A percentile compares a stretch with the other conserved stretches of the same genome.
phyloP scores from a whole-genome alignment of 2,329 filamentous ascomycete genomes.

The Fusarium duplospermum region DNA sequence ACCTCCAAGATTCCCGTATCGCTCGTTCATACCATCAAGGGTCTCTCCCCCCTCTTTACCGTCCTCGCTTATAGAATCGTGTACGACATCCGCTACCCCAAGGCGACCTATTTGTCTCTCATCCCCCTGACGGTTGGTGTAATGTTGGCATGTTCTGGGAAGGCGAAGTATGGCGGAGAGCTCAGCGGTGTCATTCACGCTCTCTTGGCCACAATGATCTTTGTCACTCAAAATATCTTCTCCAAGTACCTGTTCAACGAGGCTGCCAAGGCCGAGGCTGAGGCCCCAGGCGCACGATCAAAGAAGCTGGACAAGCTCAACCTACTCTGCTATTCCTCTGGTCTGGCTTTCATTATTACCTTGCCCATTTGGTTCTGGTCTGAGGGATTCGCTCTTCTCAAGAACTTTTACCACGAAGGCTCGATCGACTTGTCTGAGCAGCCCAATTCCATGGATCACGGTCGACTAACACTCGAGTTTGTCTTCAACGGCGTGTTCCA shows the following conservation, averaged over 20 bases:
- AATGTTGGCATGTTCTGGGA: constrained; percentile 93
- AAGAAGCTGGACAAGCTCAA: constrained; percentile 97
- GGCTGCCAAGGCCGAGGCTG: constrained; percentile 84
- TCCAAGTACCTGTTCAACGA: constrained; percentile 99
- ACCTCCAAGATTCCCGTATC: constrained; percentile 96
- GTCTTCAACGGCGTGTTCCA: constrained; percentile 97
- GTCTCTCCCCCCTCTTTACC: constrained; percentile 93
- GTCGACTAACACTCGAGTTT: constrained; percentile 83
- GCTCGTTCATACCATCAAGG: constrained; percentile 98
- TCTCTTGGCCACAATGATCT: constrained; percentile 89
- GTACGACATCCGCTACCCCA: constrained; percentile 88
- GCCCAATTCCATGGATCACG: constrained; percentile 80
- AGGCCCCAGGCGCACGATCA: constrained; percentile 70
- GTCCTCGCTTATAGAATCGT: constrained; percentile 92
- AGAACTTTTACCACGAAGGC: constrained; percentile 85
- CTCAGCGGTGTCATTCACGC: constrained; percentile 91
- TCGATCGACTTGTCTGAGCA: constrained; percentile 70
- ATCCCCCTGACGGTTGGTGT: constrained; percentile 95
- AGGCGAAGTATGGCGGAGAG: constrained; percentile 81
- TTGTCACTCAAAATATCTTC: constrained; percentile 98
- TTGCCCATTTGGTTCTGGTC: constrained; percentile 92
- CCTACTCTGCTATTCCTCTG: constrained; percentile 95
- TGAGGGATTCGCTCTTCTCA: constrained; percentile 82
- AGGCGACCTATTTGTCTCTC: constrained; percentile 87
- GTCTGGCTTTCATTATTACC: constrained; percentile 89